Conservation (phyloP, 768 basidiomycete genomes). For the Daedalea quercina region DNA sequence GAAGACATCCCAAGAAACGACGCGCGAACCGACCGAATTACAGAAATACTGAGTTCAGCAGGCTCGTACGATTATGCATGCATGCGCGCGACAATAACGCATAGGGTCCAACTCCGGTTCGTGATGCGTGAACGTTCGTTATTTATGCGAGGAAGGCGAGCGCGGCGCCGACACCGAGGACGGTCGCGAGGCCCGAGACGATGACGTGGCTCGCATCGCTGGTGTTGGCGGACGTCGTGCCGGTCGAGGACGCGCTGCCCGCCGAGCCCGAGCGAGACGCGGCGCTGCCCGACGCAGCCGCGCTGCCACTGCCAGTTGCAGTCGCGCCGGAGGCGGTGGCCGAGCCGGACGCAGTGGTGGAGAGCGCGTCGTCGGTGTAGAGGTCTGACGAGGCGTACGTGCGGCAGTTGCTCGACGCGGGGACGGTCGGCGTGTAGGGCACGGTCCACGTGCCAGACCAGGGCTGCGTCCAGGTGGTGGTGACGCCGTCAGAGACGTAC, state of each 20-base stretch:
- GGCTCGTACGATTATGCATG: too few relatives aligned
- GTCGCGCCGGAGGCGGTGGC: constrained; percentile 7
- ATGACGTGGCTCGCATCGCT: constrained; percentile 16
- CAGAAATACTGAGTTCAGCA: too few relatives aligned
- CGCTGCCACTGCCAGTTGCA: constrained; percentile 11
- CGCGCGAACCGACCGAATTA: too few relatives aligned
- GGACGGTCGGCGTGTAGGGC: constrained; percentile 34
- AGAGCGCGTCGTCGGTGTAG: constrained; percentile 21
- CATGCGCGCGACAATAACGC: too few relatives aligned
- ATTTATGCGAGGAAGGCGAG: constrained; percentile 29
- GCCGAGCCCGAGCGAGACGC: constrained; percentile 7
- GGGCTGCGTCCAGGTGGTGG: constrained; percentile 40
- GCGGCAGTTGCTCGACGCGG: constrained; percentile 39
- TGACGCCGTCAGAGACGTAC: constrained; percentile 34
- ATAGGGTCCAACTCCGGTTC: too few relatives aligned
- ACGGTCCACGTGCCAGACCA: constrained; percentile 35
- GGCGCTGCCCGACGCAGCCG: constrained; percentile 13
- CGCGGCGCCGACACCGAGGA: constrained; percentile 27
- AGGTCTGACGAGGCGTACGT: constrained; percentile 30
- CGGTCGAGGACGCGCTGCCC: constrained; percentile 10
- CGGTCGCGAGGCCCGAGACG: constrained; percentile 25
- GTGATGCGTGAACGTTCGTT: too few relatives aligned
- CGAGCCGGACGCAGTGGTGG: constrained; percentile 7
- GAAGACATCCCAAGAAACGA: too few relatives aligned
- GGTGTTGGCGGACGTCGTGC: constrained; percentile 5